These are phyloP conservation scores for Trypanosoma brucei DNA, from an alignment of 208 protist genomes.

Conservation along the genomic window DNA sequence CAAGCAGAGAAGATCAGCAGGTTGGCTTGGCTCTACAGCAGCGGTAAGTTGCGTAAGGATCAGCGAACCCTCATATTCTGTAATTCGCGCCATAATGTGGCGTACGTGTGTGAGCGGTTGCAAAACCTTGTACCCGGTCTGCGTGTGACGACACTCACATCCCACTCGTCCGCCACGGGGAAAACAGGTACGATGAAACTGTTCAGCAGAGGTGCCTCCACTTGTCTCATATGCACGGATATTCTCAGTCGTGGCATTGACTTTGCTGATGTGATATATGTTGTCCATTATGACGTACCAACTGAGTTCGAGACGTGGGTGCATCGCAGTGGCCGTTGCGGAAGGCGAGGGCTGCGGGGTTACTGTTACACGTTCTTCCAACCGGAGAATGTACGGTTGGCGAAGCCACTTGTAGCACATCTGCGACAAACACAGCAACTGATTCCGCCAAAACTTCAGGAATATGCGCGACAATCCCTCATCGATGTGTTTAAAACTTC, in stretches of 20 bases:
- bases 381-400: constrained; percentile 72
- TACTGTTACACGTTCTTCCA: constrained; percentile 86
- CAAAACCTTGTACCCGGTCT: constrained; percentile 33
- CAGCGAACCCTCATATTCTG: constrained; percentile 84
- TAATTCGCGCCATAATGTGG: constrained; percentile 83
- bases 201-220: constrained; percentile 89
- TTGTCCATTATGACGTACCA: constrained; percentile 97
- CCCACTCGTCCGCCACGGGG: constrained; percentile 46
- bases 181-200: constrained; percentile 79
- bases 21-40: constrained; percentile 66
- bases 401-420: constrained; percentile 76
- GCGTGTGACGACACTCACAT: constrained; percentile 60
- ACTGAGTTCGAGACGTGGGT: constrained; percentile 95
- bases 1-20: constrained; percentile 70
- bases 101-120: constrained; percentile 63
- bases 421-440: constrained; percentile 69
- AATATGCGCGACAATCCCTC: constrained; percentile 78
- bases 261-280: constrained; percentile 95
- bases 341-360: constrained; percentile 68
- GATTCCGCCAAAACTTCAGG: constrained; percentile 74
- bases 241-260: constrained; percentile 97
- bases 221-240: constrained; percentile 96
- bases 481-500: constrained; percentile 74
- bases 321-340: constrained; percentile 95
- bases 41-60: constrained; percentile 46